Evolutionary conservation across 768 basidiomycete genomes (phyloP), one percentile per base, ranked within the genome.

Genomic region (Aureoboletus auriporus): DNA sequence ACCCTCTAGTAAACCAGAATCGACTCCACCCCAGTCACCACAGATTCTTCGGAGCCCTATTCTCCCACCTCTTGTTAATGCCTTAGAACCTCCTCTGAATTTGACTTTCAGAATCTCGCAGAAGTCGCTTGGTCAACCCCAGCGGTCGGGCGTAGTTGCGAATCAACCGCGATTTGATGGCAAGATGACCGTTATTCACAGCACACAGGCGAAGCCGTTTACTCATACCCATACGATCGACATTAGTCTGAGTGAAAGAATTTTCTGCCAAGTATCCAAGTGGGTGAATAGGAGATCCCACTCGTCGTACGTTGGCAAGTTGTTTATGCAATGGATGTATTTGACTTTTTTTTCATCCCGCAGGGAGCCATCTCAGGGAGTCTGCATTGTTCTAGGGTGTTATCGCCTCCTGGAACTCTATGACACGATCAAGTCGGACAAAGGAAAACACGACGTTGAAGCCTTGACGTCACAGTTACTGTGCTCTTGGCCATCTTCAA

Each of bases 311-410:
- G 73, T 71, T 23, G 28, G 14, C 42, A 29, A 23, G 17, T 43
- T 36, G 12, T 49, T 39, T 20, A 8, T 27, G 9, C 8, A 20
- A 47, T n/a, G 23, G 33, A 26, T 17, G 26, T 35, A 39, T 28
- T 13, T 53, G 30, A 55, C 30, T 8, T 34, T 8, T 20, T n/a
- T 30, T 10, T 43, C 30, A 2, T 37, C n/a, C 8, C 8, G 8
- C 38, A 75, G 75, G 20, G 60, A 71, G 37, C 44, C 75, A 20
- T 41, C 58, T 28, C 47, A 57, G 13, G 71, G 69, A 34, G 56
- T 74, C 20, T 80, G 77, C 44, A 51, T 78, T 23, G 75, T 75
- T 3, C 56, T 81, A 27, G 72, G 64, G 5, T 78, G 75, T 42
- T 80, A 75, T 63, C 63, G 58, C 29, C 64, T 64, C 36, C 50